These are phyloP conservation scores for Colletotrichum incanum DNA, from an alignment of 2,329 filamentous ascomycete species.

Conservation along the genomic window DNA sequence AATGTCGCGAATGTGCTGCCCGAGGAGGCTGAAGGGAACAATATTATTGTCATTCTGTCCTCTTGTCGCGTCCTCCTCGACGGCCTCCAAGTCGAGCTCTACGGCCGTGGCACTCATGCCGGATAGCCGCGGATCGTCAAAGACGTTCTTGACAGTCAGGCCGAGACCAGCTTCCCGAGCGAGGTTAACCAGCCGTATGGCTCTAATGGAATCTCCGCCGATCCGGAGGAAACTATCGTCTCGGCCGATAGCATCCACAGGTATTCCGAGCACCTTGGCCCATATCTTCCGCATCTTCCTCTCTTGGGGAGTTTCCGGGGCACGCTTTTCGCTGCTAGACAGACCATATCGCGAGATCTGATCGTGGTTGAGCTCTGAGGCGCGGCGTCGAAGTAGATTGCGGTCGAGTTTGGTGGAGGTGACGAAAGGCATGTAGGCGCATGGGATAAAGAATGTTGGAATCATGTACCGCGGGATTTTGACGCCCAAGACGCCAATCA, in stretches of 20 bases:
- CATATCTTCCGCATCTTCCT: conserved; percentile 48
- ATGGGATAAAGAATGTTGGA: conserved; percentile 38
- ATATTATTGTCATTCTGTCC: neutral
- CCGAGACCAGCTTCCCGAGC: conserved; percentile 6
- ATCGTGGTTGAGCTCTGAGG: neutral
- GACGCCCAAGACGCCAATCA: conserved; percentile 6
- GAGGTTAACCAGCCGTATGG: conserved; percentile 10
- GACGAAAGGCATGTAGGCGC: conserved; percentile 41
- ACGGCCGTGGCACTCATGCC: conserved; percentile 1
- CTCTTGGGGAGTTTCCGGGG: conserved; percentile 9
- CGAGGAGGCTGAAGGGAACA: neutral
- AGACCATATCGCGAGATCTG: neutral
- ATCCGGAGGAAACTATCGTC: conserved; percentile 73
- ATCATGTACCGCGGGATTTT: conserved; percentile 46
- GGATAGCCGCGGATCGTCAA: conserved; percentile 40
- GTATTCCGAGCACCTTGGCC: conserved; percentile 53
- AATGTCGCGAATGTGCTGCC: neutral
- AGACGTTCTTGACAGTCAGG: conserved; percentile 42
- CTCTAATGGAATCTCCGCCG: conserved; percentile 62
- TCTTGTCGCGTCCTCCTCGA: neutral
- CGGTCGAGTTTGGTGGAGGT: conserved; percentile 45
- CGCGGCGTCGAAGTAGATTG: conserved; percentile 1
- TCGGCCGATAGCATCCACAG: conserved; percentile 60
- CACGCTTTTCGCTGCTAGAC: neutral
- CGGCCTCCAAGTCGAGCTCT: conserved; percentile 1